Conservation (phyloP, 164 flowering plant genomes). For the Stephania japonica region DNA sequence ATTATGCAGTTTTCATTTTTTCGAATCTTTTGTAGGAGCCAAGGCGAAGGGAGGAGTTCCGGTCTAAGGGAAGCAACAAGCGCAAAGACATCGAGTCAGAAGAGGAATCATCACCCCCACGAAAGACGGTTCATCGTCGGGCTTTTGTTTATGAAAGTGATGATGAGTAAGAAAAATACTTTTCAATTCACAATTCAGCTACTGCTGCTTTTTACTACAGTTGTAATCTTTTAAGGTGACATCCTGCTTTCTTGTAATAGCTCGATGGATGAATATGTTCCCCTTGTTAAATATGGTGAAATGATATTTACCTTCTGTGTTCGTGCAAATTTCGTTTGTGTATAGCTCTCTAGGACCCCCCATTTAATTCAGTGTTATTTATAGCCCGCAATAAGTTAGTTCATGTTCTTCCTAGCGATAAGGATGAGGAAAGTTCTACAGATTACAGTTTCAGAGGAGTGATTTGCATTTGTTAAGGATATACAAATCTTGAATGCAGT, state of each 20-base stretch:
- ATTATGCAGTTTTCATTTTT: not conserved
- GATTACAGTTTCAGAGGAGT: too few species aligned
- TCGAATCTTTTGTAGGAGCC: constrained; percentile 46
- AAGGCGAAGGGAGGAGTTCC: constrained; percentile 40
- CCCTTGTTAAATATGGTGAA: not conserved
- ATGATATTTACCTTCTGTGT: not conserved
- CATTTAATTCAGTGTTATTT: too few species aligned
- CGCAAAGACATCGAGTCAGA: constrained; percentile 80
- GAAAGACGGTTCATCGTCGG: constrained; percentile 64
- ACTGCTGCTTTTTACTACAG: not conserved
- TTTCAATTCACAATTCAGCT: not conserved
- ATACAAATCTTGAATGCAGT: too few species aligned
- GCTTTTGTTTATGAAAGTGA: constrained; percentile 71
- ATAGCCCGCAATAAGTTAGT: too few species aligned
- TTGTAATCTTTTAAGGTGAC: not conserved
- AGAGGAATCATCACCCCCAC: constrained; percentile 77
- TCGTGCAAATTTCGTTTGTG: too few species aligned
- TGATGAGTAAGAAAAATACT: constrained; percentile 42
- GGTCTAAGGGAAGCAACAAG: constrained; percentile 36
- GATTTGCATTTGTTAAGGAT: too few species aligned
- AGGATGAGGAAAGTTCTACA: too few species aligned
- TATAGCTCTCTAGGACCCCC: too few species aligned
- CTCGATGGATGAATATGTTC: not conserved
- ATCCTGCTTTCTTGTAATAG: not conserved
- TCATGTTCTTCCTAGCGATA: too few species aligned